Conservation (phyloP, 2,329 filamentous ascomycete species). For the Neonectria punicea region DNA sequence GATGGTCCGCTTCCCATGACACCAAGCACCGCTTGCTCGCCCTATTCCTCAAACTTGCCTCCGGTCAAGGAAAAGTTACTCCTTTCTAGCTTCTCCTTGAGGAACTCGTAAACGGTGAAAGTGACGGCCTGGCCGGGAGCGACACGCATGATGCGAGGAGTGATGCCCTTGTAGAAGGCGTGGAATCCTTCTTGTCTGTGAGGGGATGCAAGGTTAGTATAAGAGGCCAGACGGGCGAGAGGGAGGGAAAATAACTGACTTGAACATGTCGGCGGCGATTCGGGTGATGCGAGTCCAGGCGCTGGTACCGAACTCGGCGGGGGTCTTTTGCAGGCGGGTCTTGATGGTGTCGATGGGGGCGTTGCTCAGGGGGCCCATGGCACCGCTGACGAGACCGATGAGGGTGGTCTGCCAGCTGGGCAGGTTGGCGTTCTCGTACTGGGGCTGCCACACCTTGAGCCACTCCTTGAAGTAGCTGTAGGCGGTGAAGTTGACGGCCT, state of each 20-base stretch:
- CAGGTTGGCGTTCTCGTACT: constrained; percentile 72
- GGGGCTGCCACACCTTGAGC: constrained; percentile 77
- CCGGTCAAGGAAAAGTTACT: constrained; percentile 69
- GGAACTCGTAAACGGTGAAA: constrained; percentile 81
- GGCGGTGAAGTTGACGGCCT: constrained; percentile 98
- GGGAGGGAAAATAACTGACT: constrained; percentile 55
- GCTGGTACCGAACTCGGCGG: constrained; percentile 81
- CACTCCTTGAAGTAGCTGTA: constrained; percentile 92
- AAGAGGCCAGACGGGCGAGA: background rate
- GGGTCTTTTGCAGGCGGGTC: constrained; percentile 91
- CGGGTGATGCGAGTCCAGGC: constrained; percentile 80
- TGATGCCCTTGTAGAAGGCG: constrained; percentile 99
- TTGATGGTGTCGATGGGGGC: constrained; percentile 99
- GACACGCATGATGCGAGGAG: constrained; percentile 95
- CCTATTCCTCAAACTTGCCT: constrained; percentile 74
- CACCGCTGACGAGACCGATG: constrained; percentile 90
- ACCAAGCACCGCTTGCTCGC: constrained; percentile 5
- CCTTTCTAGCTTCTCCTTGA: constrained; percentile 78
- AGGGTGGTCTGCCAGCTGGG: constrained; percentile 91
- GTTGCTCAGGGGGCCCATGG: constrained; percentile 95
- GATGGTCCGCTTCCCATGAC: background rate
- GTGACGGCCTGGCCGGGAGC: constrained; percentile 90
- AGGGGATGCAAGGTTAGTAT: constrained; percentile 19
- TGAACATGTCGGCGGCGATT: constrained; percentile 88
- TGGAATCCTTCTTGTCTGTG: constrained; percentile 87